Evolutionary conservation across 768 basidiomycete species (phyloP).

Genomic region (Dioszegia crocea): DNA sequence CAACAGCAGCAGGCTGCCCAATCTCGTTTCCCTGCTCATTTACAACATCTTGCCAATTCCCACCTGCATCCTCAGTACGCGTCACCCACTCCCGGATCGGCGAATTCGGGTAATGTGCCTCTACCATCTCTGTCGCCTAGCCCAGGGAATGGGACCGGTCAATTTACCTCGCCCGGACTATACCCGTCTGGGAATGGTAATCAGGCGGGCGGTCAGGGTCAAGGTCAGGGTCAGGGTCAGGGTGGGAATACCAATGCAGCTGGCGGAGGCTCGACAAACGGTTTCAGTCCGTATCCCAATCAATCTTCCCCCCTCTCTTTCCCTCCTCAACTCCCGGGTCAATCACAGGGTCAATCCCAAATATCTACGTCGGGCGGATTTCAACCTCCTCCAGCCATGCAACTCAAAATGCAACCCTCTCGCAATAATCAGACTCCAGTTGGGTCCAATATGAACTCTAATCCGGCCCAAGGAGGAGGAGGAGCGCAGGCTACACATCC

Average conservation of each 20-base stretch:
- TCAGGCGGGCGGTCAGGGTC: no score
- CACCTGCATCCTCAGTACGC: not conserved
- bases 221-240: no score
- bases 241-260: not conserved
- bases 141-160: not conserved
- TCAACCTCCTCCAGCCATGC: no score
- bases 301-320: not conserved
- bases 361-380: no score
- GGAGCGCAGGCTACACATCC: not conserved
- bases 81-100: not conserved
- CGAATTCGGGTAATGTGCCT: not conserved
- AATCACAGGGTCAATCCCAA: no score
- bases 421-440: no score
- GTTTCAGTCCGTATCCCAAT: not conserved
- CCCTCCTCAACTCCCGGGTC: not conserved
- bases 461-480: no score
- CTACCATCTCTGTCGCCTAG: not conserved
- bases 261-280: not conserved
- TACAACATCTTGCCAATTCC: not conserved
- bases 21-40: not conserved
- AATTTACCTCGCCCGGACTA: no score
- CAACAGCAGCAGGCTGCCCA: slow-evolving; percentile 1
- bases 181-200: no score
- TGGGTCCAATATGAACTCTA: no score
- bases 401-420: no score